These are phyloP conservation scores for Saccharomyces hybrid DNA, from an alignment of 1,139 yeast species.

Conservation along the genomic window DNA sequence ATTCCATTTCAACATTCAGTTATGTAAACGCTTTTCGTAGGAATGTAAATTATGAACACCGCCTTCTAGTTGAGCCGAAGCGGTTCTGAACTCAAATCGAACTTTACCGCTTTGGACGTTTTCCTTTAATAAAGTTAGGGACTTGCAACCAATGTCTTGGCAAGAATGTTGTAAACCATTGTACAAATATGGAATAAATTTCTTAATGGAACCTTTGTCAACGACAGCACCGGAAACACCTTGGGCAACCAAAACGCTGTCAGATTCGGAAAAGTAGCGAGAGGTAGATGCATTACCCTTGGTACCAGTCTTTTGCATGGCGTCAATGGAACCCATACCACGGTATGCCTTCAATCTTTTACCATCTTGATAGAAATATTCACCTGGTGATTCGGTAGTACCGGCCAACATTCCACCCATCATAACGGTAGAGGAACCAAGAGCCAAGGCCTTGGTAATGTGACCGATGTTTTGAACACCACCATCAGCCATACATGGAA, in stretches of 20 bases:
- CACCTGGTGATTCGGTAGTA: slow-evolving; percentile 97
- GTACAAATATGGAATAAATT: slow-evolving; percentile 87
- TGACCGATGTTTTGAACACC: slow-evolving; percentile 98
- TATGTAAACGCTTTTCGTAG: slow-evolving; percentile 93
- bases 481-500: slow-evolving; percentile 91
- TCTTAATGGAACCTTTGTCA: slow-evolving; percentile 91
- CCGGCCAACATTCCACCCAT: slow-evolving; percentile 99
- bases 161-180: slow-evolving; percentile 97
- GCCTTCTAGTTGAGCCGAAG: slow-evolving; percentile 97
- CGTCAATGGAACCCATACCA: slow-evolving; percentile 99
- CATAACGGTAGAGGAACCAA: slow-evolving; percentile 97
- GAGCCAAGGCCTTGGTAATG: slow-evolving; percentile 89
- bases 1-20: too few species aligned
- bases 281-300: slow-evolving; percentile 96
- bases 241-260: slow-evolving; percentile 93
- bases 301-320: slow-evolving; percentile 87
- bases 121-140: slow-evolving; percentile 56
- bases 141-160: slow-evolving; percentile 88
- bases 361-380: slow-evolving; percentile 94
- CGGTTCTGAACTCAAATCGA: slow-evolving; percentile 95
- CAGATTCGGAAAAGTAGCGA: slow-evolving; percentile 93
- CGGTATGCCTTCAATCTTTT: slow-evolving; percentile 94
- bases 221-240: slow-evolving; percentile 96
- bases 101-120: slow-evolving; percentile 61
- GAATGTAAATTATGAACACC: slow-evolving; percentile 96